A percentile compares a stretch with the other conserved stretches of the same genome.
phyloP scores from a whole-genome alignment of 169 alveolate genomes.

The Toxoplasma gondii region DNA sequence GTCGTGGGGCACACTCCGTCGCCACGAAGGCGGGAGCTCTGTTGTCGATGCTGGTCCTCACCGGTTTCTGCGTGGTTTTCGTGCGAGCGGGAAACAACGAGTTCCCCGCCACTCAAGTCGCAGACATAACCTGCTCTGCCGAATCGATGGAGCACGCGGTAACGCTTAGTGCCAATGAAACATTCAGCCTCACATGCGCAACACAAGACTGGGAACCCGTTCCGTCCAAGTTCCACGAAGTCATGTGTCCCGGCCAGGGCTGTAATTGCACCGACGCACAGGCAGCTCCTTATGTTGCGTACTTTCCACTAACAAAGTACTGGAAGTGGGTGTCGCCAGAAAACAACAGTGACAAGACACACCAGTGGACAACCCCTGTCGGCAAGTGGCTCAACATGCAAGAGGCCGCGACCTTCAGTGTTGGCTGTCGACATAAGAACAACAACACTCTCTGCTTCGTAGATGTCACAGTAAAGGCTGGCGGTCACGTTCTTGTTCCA shows the following conservation, averaged over 20 bases:
- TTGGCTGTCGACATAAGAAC: background rate
- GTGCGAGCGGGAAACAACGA: background rate
- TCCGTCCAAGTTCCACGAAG: background rate
- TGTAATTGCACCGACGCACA: background rate
- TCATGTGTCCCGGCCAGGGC: background rate
- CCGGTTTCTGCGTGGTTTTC: background rate
- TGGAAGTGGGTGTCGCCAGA: constrained; percentile 25
- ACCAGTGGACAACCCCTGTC: background rate
- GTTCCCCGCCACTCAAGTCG: background rate
- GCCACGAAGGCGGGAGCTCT: background rate
- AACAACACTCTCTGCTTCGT: background rate
- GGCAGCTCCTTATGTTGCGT: constrained; percentile 3
- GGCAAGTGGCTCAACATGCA: background rate
- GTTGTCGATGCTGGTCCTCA: background rate
- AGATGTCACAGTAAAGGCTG: constrained; percentile 11
- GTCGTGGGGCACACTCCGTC: background rate
- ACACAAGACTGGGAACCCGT: background rate
- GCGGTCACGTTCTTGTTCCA: background rate
- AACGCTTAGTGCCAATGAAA: background rate
- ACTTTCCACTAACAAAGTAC: background rate
- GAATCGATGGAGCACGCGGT: background rate
- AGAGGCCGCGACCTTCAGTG: constrained; percentile 11
- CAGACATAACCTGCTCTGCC: background rate
- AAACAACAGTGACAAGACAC: background rate
- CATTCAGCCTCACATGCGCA: background rate